These are phyloP conservation scores for Aspergillus udagawae DNA, from an alignment of 2,329 filamentous ascomycete genomes.

Conservation along the genomic window DNA sequence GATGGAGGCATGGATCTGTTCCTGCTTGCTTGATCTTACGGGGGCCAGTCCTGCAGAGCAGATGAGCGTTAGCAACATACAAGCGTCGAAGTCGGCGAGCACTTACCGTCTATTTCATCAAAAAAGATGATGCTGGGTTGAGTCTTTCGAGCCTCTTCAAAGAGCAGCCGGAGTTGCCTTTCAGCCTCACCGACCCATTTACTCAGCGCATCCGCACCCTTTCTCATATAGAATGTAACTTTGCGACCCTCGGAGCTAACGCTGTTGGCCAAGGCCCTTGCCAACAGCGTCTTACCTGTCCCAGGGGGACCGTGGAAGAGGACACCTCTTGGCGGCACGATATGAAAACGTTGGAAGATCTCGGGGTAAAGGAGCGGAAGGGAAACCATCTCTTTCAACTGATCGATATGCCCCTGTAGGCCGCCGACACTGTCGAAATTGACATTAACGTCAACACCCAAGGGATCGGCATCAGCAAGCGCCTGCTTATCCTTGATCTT, in stretches of 20 bases:
- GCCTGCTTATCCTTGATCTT: slow-evolving; percentile 92
- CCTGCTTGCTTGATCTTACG: slow-evolving; percentile 94
- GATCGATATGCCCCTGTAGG: slow-evolving; percentile 87
- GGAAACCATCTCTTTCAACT: slow-evolving; percentile 98
- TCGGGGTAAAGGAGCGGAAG: slow-evolving; percentile 92
- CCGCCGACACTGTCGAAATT: slow-evolving; percentile 94
- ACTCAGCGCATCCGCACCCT: slow-evolving; percentile 93
- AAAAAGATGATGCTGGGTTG: slow-evolving; percentile 99
- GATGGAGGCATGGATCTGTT: slow-evolving; percentile 97
- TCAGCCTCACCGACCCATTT: slow-evolving; percentile 99
- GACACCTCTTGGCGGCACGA: slow-evolving; percentile 90
- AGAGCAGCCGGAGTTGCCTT: slow-evolving; percentile 85
- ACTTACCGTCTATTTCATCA: slow-evolving; percentile 87
- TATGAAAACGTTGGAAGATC: slow-evolving; percentile 84
- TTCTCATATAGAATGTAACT: slow-evolving; percentile 99
- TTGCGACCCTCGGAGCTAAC: slow-evolving; percentile 86
- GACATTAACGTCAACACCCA: slow-evolving; percentile 88
- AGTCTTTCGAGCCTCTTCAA: slow-evolving; percentile 91
- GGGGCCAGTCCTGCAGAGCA: slow-evolving; percentile 64
- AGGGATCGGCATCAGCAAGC: slow-evolving; percentile 86
- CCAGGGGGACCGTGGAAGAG: slow-evolving; percentile 95
- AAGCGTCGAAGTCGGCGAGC: neutral
- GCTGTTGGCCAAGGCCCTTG: slow-evolving; percentile 85
- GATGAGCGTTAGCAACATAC: slow-evolving; percentile 7
- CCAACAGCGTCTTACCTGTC: slow-evolving; percentile 96